Evolutionary conservation across 2,329 filamentous ascomycete species (phyloP), one percentile per base, ranked within the genome.

Genomic region (Xylariomycetidae sp.): DNA sequence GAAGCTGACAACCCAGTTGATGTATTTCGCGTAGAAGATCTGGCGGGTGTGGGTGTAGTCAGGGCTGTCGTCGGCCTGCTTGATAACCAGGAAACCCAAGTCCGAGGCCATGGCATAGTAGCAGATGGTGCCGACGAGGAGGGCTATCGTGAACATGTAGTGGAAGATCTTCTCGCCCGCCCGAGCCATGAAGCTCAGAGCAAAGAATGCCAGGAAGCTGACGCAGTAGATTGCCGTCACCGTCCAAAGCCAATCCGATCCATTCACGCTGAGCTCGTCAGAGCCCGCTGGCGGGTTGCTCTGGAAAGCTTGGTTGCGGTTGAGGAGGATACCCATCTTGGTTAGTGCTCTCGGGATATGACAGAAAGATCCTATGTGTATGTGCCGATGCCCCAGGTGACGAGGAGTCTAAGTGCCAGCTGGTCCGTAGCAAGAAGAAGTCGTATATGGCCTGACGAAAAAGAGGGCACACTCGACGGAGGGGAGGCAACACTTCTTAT

Each of bases 161-260:
- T 76, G 70, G 59, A 76, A 76, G 46, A 76, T 64, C 45, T 61
- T 64, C 49, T 76, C 69, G 32, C 65, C 65, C 23, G 61, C 53
- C 26, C 56, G 59, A 23, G 68, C 61, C 9, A 57, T 50, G 48
- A 68, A 62, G 39, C 59, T 61, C 5, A 67, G 51, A 15, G 47
- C 58, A 26, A 58, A 58, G 46, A 64, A 57, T 37, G 35, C 47
- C n/a, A 74, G 45, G 38, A 71, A 67, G n/a, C 60, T 56, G 12
- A 73, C 15, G 5, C 55, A 38, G 43, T 67, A 72, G 47, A 75
- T 32, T 35, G 70, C 67, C 5, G 63, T 65, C n/a, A 71, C 67
- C 19, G 71, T 61, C 63, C 65, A 76, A 10, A 75, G 60, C 72
- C 71, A 76, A 59, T 71, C 55, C 25, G 70, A 74, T 34, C 71